phyloP scores from a whole-genome alignment of 805 yeast species.

The Yamadazyma insecticola region DNA sequence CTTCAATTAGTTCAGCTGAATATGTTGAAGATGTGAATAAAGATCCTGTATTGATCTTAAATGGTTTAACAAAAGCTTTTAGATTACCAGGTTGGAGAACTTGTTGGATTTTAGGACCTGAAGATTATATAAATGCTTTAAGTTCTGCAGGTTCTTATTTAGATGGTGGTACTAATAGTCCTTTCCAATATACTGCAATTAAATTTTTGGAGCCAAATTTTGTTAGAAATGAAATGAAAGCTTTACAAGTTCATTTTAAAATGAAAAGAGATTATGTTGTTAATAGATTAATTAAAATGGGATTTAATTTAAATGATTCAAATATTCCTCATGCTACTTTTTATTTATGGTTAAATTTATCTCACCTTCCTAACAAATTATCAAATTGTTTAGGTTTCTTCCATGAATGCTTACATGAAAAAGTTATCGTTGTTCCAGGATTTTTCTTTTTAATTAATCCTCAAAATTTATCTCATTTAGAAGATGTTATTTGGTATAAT shows the following conservation, averaged over 20 bases:
- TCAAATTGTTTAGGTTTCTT: constrained; percentile 57
- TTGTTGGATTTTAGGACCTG: constrained; percentile 62
- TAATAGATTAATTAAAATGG: constrained; percentile 46
- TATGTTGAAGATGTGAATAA: constrained; percentile 49
- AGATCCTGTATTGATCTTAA: constrained; percentile 57
- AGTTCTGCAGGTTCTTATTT: constrained; percentile 56
- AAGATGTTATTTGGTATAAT: constrained; percentile 57
- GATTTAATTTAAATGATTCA: constrained; percentile 40
- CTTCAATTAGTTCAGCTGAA: constrained; percentile 47
- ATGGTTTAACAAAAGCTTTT: constrained; percentile 58
- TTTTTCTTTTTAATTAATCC: constrained; percentile 60
- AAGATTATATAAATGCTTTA: constrained; percentile 50
- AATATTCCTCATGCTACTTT: constrained; percentile 55
- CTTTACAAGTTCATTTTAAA: constrained; percentile 53
- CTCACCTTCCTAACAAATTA: constrained; percentile 52
- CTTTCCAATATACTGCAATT: constrained; percentile 57
- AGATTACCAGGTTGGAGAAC: constrained; percentile 63
- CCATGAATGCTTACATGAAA: constrained; percentile 59
- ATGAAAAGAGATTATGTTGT: constrained; percentile 55
- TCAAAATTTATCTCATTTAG: constrained; percentile 40
- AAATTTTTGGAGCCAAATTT: constrained; percentile 48
- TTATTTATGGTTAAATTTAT: constrained; percentile 55
- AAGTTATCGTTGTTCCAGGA: constrained; percentile 59
- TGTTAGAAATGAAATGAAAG: constrained; percentile 51
- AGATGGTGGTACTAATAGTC: constrained; percentile 60